Evolutionary conservation across 495 filamentous ascomycete species (phyloP).

Genomic region (Glarea lozoyensis): DNA sequence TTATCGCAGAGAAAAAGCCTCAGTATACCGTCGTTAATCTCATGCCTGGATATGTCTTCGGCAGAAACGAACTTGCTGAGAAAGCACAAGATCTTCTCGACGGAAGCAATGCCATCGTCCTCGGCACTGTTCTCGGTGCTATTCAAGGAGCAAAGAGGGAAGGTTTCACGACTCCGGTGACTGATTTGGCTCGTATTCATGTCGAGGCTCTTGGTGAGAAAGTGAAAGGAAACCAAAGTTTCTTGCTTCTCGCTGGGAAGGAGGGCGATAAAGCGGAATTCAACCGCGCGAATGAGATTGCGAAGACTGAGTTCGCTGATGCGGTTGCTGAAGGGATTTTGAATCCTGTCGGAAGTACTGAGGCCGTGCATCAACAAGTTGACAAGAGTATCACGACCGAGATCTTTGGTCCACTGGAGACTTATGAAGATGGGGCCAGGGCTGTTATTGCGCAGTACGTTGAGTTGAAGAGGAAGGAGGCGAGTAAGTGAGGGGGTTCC

Average conservation of each 20-base stretch:
- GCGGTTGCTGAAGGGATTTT: background rate
- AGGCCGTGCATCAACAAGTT: background rate
- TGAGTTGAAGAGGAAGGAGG: background rate
- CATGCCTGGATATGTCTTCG: slow-evolving; percentile 29
- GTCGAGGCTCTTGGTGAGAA: background rate
- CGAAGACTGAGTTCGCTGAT: background rate
- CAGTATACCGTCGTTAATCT: slow-evolving; percentile 31
- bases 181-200: background rate
- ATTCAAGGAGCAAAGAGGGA: background rate
- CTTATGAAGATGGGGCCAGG: background rate
- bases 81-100: slow-evolving; percentile 16
- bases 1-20: slow-evolving; percentile 23
- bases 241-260: background rate
- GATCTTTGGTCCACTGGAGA: background rate
- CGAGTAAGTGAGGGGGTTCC: no score
- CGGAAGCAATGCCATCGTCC: background rate
- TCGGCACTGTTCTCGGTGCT: background rate
- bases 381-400: background rate
- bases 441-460: background rate
- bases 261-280: background rate
- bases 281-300: background rate
- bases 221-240: background rate
- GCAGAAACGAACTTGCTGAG: slow-evolving; percentile 29
- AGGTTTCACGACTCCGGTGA: background rate
- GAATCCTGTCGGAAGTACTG: background rate